Percentiles rank a stretch among this genome's conserved stretches.
Conservation (phyloP, 2,329 filamentous ascomycete genomes). For the Venturia pyrina region DNA sequence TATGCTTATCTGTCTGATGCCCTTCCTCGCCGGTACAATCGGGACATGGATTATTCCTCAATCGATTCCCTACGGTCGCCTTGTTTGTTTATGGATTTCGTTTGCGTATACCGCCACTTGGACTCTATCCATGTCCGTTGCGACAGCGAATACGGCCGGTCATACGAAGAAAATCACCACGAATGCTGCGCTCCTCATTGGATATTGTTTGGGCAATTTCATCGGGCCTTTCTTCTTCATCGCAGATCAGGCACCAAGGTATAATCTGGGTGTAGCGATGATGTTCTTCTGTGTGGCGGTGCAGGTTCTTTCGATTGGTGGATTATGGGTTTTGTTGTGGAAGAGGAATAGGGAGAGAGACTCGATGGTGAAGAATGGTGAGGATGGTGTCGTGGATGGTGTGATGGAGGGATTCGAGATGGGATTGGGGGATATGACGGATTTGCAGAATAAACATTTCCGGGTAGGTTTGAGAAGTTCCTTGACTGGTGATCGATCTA, state of each 20-base stretch:
- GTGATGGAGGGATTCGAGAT: conserved; percentile 49
- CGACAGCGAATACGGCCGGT: conserved; percentile 35
- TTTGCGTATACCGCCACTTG: conserved; percentile 61
- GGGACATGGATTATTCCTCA: conserved; percentile 63
- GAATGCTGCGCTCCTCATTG: conserved; percentile 38
- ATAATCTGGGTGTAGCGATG: conserved; percentile 24
- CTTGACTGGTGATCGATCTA: too few relatives aligned
- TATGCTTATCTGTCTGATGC: conserved; percentile 56
- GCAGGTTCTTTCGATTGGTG: conserved; percentile 17
- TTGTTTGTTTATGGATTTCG: conserved; percentile 60
- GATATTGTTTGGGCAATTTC: conserved; percentile 33
- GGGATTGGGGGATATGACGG: conserved; percentile 45
- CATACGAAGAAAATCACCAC: conserved; percentile 32
- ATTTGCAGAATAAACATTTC: conserved; percentile 60
- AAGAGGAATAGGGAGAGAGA: conserved; percentile 18
- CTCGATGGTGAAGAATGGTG: conserved; percentile 35
- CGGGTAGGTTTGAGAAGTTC: conserved; percentile 18
- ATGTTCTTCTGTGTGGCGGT: conserved; percentile 14
- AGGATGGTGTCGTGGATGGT: conserved; percentile 34
- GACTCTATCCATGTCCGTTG: conserved; percentile 47
- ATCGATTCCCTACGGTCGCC: conserved; percentile 56
- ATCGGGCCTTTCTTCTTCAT: conserved; percentile 33
- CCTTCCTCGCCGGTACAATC: conserved; percentile 63
- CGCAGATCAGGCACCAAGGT: conserved; percentile 24
- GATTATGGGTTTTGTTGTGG: conserved; percentile 23